A percentile compares a stretch with the other conserved stretches of the same genome.
Evolutionary conservation across 2,329 filamentous ascomycete genomes (phyloP).

Genomic region (Talaromyces sp.): DNA sequence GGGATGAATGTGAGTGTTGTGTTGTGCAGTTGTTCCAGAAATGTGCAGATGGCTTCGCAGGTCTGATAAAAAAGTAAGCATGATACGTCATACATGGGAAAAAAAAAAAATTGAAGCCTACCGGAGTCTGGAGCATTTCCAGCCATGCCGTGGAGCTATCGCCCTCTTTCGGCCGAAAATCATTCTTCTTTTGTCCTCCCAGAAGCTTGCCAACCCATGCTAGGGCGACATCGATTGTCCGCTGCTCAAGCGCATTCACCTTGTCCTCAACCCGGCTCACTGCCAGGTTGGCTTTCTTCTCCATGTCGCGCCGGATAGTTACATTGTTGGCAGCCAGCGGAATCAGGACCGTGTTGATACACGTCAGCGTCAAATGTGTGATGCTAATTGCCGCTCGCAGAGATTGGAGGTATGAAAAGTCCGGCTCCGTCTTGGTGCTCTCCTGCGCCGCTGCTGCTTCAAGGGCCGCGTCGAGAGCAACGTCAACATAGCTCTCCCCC

Average conservation of each 20-base stretch:
- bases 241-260: conserved; percentile 65
- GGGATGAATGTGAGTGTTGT: conserved; percentile 61
- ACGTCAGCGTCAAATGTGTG: conserved; percentile 87
- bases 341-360: conserved; percentile 83
- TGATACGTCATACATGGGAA: not conserved
- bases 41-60: conserved; percentile 73
- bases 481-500: conserved; percentile 73
- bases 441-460: conserved; percentile 75
- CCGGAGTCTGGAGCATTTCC: conserved; percentile 73
- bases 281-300: conserved; percentile 69
- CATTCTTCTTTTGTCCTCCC: conserved; percentile 74
- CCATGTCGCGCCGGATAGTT: conserved; percentile 83
- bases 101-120: conserved; percentile 12
- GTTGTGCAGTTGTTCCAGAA: conserved; percentile 64
- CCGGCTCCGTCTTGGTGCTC: conserved; percentile 74
- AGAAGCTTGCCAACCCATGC: conserved; percentile 72
- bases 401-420: conserved; percentile 74
- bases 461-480: conserved; percentile 62
- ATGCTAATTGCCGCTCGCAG: conserved; percentile 81
- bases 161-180: conserved; percentile 82
- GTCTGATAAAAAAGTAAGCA: conserved; percentile 44
- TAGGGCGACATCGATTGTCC: conserved; percentile 65
- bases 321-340: conserved; percentile 84
- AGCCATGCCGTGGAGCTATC: conserved; percentile 50
- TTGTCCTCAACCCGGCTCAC: conserved; percentile 80